These are phyloP conservation scores for Xylariaceae sp. DNA, from an alignment of 2,329 filamentous ascomycete species.

Conservation along the genomic window DNA sequence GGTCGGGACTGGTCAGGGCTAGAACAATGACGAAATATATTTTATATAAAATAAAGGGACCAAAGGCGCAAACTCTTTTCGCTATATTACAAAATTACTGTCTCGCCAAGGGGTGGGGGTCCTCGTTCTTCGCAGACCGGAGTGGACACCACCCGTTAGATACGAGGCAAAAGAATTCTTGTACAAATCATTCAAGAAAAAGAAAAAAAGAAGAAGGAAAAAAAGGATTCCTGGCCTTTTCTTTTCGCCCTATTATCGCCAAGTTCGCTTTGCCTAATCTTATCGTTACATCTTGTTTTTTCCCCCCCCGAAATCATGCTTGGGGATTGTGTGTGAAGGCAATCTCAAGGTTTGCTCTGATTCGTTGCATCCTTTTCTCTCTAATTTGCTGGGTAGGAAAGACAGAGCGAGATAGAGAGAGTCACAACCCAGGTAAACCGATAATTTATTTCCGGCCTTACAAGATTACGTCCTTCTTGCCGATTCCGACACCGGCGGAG, in stretches of 20 bases:
- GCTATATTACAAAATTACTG: background rate
- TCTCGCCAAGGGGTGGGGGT: background rate
- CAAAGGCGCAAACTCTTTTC: background rate
- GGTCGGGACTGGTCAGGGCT: background rate
- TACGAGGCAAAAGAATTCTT: background rate
- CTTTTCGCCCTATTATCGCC: background rate
- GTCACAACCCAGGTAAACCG: too few relatives aligned
- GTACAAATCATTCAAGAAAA: too few relatives aligned
- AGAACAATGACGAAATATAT: background rate
- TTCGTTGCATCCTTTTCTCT: too few relatives aligned
- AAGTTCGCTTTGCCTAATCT: background rate
- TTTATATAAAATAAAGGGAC: background rate
- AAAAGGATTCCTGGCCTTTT: too few relatives aligned
- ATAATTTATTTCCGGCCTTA: too few relatives aligned
- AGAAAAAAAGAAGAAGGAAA: too few relatives aligned
- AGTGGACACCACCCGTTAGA: background rate
- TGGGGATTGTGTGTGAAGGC: too few relatives aligned
- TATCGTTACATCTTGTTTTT: too few relatives aligned
- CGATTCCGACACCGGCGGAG: background rate
- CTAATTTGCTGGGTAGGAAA: too few relatives aligned
- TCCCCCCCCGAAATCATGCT: too few relatives aligned
- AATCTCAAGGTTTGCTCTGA: too few relatives aligned
- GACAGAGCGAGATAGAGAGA: too few relatives aligned
- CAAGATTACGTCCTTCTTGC: background rate
- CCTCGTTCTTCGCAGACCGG: background rate